Evolutionary conservation across 345 rosid species (phyloP), one percentile per base, ranked within the genome.

Genomic region (Corymbia maculata): DNA sequence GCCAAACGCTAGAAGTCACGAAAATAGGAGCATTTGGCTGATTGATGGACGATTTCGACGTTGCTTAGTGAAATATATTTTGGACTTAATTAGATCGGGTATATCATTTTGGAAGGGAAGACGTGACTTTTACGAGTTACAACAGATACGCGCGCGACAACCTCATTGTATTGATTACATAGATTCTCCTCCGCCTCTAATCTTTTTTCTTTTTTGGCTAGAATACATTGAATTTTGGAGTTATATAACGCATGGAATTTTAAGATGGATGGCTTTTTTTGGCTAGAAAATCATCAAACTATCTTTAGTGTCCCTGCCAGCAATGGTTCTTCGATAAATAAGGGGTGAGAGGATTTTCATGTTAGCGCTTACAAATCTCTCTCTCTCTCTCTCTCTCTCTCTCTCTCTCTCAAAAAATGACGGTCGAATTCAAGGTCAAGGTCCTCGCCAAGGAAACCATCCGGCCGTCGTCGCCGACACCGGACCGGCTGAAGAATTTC

Each of bases 381-480:
- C 68, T 28, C 2, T 24, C 61, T 9, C 64, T 3, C 26, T 8
- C 61, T 55, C 2, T 22, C 12, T 55, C 1, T 61, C 2, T n/a
- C 10, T 15, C 66, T 66, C 79, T 32, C 79, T 32, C 44, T 30
- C 30, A 44, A 10, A 45, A 49, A 13, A 85, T 55, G 61, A n/a
- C 19, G 11, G 68, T 87, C 80, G 85, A 87, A 45, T 52, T 91
- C 88, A 26, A 85, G 44, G 91, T 89, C 84, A n/a, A 88, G 68
- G 51, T 89, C 49, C 30, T 85, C 19, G 55, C 88, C 51, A 50
- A 52, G 50, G 88, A 86, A 68, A 82, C 86, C 64, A 66, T 91
- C 70, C 89, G 61, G 42, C 92, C 92, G 9, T 88, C 80, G 3
- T 87, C 79, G 44, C 90, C 91, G 44, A 91, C 90, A 7, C 90